Evolutionary conservation across 2,329 filamentous ascomycete species (phyloP).

Genomic region (Annulohypoxylon truncatum): DNA sequence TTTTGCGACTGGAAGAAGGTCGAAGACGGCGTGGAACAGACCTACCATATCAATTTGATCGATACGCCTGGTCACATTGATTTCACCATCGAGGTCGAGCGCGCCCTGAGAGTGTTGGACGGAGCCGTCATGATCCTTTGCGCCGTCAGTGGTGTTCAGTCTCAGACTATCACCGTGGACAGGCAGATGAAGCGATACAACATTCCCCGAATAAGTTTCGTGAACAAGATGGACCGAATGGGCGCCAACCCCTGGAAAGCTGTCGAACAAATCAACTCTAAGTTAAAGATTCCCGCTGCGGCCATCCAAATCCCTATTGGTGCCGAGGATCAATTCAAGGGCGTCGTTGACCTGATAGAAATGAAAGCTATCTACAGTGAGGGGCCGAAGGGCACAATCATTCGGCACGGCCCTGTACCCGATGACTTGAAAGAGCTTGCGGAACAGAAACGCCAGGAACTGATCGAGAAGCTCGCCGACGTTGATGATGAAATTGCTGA

Average conservation of each 20-base stretch:
- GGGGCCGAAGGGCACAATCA: slow-evolving; percentile 80
- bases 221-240: slow-evolving; percentile 99
- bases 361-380: slow-evolving; percentile 97
- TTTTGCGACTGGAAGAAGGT: slow-evolving; percentile 97
- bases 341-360: slow-evolving; percentile 89
- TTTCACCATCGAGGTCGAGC: slow-evolving; percentile 98
- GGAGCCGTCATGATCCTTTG: slow-evolving; percentile 99
- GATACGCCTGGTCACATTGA: slow-evolving; percentile 99
- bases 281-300: slow-evolving; percentile 91
- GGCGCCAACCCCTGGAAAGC: slow-evolving; percentile 98
- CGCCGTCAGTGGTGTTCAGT: slow-evolving; percentile 96
- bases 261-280: slow-evolving; percentile 96
- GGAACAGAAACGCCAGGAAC: slow-evolving; percentile 81
- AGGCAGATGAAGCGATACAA: slow-evolving; percentile 99
- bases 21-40: slow-evolving; percentile 84
- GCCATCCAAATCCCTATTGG: slow-evolving; percentile 96
- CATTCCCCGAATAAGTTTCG: slow-evolving; percentile 92
- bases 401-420: slow-evolving; percentile 84
- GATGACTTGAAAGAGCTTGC: slow-evolving; percentile 80
- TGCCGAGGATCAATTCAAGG: slow-evolving; percentile 88
- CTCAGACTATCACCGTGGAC: slow-evolving; percentile 97
- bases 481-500: slow-evolving; percentile 98
- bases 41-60: slow-evolving; percentile 98
- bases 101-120: slow-evolving; percentile 92
- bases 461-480: slow-evolving; percentile 96